phyloP scores from a whole-genome alignment of 371 early-diverging fungal species.

The Mortierella sp. region DNA sequence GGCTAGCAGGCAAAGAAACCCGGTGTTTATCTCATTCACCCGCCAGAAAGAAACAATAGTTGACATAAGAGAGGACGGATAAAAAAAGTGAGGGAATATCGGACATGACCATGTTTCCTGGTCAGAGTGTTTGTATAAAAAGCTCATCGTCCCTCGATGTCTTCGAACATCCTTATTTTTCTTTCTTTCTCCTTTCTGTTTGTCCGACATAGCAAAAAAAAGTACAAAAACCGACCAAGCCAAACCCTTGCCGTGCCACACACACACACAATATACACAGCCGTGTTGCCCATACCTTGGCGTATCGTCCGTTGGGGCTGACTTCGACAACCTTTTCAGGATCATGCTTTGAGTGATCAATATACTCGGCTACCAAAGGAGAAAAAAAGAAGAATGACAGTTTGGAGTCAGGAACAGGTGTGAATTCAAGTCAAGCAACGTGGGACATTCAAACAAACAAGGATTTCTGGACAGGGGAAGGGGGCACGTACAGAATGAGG shows the following conservation, averaged over 20 bases:
- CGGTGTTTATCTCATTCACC: slow-evolving; percentile 1
- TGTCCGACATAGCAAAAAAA: neutral
- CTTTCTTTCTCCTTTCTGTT: slow-evolving; percentile 10
- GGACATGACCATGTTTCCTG: slow-evolving; percentile 7
- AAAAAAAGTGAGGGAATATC: slow-evolving; percentile 16
- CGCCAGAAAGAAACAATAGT: neutral
- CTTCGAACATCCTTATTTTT: neutral
- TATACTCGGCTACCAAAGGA: slow-evolving; percentile 43
- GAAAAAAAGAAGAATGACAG: too few relatives aligned
- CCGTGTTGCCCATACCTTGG: slow-evolving; percentile 60
- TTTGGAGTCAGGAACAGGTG: neutral
- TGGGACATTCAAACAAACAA: neutral
- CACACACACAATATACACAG: neutral
- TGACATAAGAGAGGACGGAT: neutral
- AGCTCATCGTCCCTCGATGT: neutral
- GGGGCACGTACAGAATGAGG: slow-evolving; percentile 41
- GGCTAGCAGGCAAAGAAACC: neutral
- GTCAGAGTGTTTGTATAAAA: slow-evolving; percentile 8
- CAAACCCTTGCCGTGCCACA: neutral
- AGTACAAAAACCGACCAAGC: neutral
- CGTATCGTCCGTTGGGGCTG: slow-evolving; percentile 79
- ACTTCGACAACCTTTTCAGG: slow-evolving; percentile 78
- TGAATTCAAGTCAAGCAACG: neutral
- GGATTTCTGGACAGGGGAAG: neutral
- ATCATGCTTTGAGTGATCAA: slow-evolving; percentile 64